These are phyloP conservation scores for Saccharomycopsis lassenensis DNA, from an alignment of 805 yeast genomes.

Conservation along the genomic window DNA sequence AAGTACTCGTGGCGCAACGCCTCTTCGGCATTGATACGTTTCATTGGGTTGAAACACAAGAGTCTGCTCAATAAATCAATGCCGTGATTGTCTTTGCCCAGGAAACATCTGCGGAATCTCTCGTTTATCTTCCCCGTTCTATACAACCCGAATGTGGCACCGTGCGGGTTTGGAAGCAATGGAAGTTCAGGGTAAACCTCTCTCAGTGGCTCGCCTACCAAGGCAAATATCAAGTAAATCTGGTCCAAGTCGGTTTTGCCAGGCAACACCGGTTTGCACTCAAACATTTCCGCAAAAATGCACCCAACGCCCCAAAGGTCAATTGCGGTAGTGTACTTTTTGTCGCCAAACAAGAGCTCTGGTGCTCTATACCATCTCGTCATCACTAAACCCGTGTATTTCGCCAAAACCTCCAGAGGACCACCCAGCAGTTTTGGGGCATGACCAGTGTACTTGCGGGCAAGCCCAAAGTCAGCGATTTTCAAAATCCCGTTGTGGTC, in stretches of 20 bases:
- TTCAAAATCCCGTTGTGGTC: conserved; percentile 70
- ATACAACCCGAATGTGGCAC: conserved; percentile 21
- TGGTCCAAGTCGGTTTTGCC: conserved; percentile 87
- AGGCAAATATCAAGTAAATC: conserved; percentile 64
- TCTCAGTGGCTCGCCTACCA: conserved; percentile 69
- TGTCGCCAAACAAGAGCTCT: conserved; percentile 81
- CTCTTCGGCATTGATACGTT: conserved; percentile 66
- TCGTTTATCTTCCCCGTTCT: conserved; percentile 36
- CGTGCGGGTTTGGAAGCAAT: conserved; percentile 49
- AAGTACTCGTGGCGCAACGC: conserved; percentile 70
- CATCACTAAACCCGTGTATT: conserved; percentile 63
- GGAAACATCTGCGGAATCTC: conserved; percentile 34
- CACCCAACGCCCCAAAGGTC: conserved; percentile 99
- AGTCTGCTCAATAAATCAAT: conserved; percentile 49
- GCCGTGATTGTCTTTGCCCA: conserved; percentile 25
- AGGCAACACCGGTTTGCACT: conserved; percentile 68
- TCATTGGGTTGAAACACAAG: conserved; percentile 57
- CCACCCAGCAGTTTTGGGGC: conserved; percentile 34
- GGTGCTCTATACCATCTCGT: conserved; percentile 98
- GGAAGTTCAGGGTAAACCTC: conserved; percentile 20
- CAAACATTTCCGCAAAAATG: conserved; percentile 85
- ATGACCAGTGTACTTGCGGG: conserved; percentile 59
- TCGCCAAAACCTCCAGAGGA: conserved; percentile 21
- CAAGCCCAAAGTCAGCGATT: conserved; percentile 94
- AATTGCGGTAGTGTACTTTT: conserved; percentile 83